These are phyloP conservation scores for Nakazawaea peltata DNA, from an alignment of 805 yeast species.

Conservation along the genomic window DNA sequence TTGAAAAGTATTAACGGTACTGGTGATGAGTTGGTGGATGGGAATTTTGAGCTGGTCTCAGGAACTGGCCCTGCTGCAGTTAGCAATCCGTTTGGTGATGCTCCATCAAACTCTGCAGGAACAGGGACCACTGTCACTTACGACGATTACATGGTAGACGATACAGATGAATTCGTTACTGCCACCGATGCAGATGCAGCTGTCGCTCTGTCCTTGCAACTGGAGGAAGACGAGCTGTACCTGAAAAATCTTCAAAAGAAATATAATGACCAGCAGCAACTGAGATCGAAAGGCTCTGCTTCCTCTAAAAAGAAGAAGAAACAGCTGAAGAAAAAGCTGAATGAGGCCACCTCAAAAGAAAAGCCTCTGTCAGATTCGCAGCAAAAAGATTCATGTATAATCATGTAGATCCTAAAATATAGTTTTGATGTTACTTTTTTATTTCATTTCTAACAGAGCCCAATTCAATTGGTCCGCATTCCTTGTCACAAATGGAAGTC, in stretches of 20 bases:
- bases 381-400: constrained; percentile 3
- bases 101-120: too few species aligned
- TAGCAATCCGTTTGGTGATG: too few species aligned
- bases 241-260: constrained; percentile 20
- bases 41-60: background rate
- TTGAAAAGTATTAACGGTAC: constrained; percentile 56
- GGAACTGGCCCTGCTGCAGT: background rate
- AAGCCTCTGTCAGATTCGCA: too few species aligned
- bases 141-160: constrained; percentile 12
- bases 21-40: background rate
- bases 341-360: background rate
- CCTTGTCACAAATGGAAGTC: constrained; percentile 2
- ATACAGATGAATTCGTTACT: constrained; percentile 19
- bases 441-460: background rate
- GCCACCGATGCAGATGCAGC: constrained; percentile 16
- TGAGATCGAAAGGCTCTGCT: background rate
- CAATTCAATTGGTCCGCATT: constrained; percentile 1
- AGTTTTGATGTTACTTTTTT: background rate
- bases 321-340: background rate
- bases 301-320: background rate
- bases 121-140: constrained; percentile 10
- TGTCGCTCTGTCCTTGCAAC: constrained; percentile 23
- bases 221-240: constrained; percentile 22
- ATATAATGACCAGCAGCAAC: constrained; percentile 10
- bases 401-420: constrained; percentile 1